Base-by-base conservation (phyloP, 2,329 filamentous ascomycete genomes). In the Ascochyta rabiei region DNA sequence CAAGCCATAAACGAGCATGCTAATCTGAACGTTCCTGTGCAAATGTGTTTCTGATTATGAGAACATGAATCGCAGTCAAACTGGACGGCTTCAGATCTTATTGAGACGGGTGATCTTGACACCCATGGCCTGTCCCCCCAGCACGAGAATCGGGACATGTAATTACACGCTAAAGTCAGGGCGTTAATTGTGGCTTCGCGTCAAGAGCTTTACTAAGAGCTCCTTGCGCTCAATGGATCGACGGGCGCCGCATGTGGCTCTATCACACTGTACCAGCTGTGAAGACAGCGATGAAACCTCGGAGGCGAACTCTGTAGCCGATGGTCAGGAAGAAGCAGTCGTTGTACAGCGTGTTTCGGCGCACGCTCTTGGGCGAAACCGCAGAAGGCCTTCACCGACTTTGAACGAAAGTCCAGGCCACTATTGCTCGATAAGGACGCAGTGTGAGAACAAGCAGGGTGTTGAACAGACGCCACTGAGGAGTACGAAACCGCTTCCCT, bases 31-130 rank as follows among this genome's bases (percentile, higher is more conserved):
- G 53, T 56, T 48, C 39, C 34, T 26, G 33, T 35, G 48, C 43
- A 48, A 56, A 35, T 16, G 23, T 19, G 24, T 55, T 55, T 50
- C 41, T 55, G 50, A 50, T 55, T 55, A 41, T 55, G 52, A 50
- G 15, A 54, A 31, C 52, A 55, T 47, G 52, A 47, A 33, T 55
- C 47, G 46, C 24, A 39, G 24, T 35, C 24, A 41, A 18, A 23
- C 38, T 41, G 30, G 47, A 35, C 33, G 39, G 37, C 52, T 21
- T 50, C 46, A 28, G 37, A 42, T n/a, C 42, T 24, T 37, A 50
- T 49, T 46, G 46, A 38, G 38, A 42, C n/a, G n/a, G 18, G 35
- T 45, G 41, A 47, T 49, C 37, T 21, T 31, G 31, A 50, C 42
- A 46, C 35, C 7, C 31, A 42, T 30, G 15, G 34, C 42, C 34